Evolutionary conservation across 1,139 yeast species (phyloP), one percentile per base, ranked within the genome.

Genomic region (Geotrichum restrictum): DNA sequence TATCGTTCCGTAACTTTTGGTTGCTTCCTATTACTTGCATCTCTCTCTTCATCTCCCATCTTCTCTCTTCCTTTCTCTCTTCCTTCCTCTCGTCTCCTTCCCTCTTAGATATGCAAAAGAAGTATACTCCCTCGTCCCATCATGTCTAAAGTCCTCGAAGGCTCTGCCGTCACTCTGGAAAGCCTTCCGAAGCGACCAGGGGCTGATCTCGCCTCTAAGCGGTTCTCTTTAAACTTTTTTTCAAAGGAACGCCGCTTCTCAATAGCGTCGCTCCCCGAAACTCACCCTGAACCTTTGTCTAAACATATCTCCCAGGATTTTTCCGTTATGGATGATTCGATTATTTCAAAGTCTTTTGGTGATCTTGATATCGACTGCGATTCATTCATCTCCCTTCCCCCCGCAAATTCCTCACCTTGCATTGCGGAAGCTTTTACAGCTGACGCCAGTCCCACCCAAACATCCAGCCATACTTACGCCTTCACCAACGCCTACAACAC

Each of bases 281-380:
- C 44, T 3, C 14, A 19, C 19, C 43, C 11, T 2, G 16, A 18
- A 45, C 18, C 42, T 24, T 8, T 24, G 5, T 8, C 29, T 8
- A 8, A 24, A 5, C 29, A 5, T 5, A 22, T 34, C 37, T 8
- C 19, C 10, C 21, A 21, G 13, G 31, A 22, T n/a, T 14, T 43
- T 2, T 11, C 31, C 7, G 32, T 32, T 2, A 32, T 47, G 4
- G 50, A 47, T 16, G 41, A 40, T 19, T 37, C 41, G 1, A 37
- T 47, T 2, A 6, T 47, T 11, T 10, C 34, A 16, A 27, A 32
- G 24, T 39, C 50, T 14, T 39, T 47, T 40, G 50, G 45, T 13
- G 27, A 33, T n/a, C 34, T 47, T 11, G 40, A 47, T 31, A 16
- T 47, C n/a, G 45, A 47, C 33, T 40, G 45, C 19, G 18, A 22